Conservation (phyloP, 2,329 filamentous ascomycete species). For the Penicillium sp. region DNA sequence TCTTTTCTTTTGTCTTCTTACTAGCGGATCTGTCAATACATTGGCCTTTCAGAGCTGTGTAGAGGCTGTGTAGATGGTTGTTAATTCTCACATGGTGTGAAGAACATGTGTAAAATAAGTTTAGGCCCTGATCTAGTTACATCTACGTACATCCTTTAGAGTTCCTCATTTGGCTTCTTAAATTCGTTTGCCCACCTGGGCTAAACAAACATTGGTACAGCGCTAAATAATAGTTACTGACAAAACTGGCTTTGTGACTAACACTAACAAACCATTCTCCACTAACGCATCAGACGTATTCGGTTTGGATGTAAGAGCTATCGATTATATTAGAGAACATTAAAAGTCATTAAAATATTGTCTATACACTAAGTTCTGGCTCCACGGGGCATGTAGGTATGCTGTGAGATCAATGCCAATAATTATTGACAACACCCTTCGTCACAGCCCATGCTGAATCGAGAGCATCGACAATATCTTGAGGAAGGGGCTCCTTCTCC, state of each 20-base stretch:
- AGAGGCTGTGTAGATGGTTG: neutral
- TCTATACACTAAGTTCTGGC: too few relatives aligned
- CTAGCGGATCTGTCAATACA: slow-evolving; percentile 28
- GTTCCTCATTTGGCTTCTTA: too few relatives aligned
- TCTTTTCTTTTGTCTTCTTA: slow-evolving; percentile 17
- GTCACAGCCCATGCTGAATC: slow-evolving; percentile 38
- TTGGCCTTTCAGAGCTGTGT: slow-evolving; percentile 12
- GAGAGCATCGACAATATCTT: slow-evolving; percentile 40
- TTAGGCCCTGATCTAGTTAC: neutral
- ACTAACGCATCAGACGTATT: too few relatives aligned
- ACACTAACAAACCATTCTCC: too few relatives aligned
- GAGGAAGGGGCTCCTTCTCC: slow-evolving; percentile 42
- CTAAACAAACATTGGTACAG: too few relatives aligned
- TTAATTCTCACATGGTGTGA: neutral
- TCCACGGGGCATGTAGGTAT: too few relatives aligned
- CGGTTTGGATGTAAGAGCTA: too few relatives aligned
- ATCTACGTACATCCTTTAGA: neutral
- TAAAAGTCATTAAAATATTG: too few relatives aligned
- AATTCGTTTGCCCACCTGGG: too few relatives aligned
- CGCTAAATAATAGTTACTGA: too few relatives aligned
- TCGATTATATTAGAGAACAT: too few relatives aligned
- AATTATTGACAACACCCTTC: slow-evolving; percentile 26
- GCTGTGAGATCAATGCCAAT: slow-evolving; percentile 30
- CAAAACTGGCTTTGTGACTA: too few relatives aligned
- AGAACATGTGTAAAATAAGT: neutral